Base-by-base conservation (phyloP, 352 stramenopile genomes). In the Phytophthora multivora region DNA sequence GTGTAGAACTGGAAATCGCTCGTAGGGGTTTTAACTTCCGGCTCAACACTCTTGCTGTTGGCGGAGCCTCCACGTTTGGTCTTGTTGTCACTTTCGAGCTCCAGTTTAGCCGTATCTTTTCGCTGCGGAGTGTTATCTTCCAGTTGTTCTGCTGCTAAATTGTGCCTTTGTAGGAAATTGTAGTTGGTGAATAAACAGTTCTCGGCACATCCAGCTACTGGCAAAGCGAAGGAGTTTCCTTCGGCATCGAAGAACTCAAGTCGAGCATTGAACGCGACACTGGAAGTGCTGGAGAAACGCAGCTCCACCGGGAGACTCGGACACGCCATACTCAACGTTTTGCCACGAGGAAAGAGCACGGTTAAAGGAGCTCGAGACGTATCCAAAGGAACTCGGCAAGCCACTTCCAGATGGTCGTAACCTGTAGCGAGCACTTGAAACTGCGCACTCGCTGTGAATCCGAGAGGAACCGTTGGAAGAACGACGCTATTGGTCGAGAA, bases 161-260 rank as follows among this genome's bases (percentile, higher is more conserved):
- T 42, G 16, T 95, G 63, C 0, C 55, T 55, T 5, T 87, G 57
- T 0, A 98, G 59, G 55, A 98, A 98, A 4, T 59, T 63, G 54
- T 90, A 92, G 51, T 91, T 98, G 0, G 93, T 97, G 12, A 98
- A 75, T 15, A 98, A 18, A 54, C 90, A 98, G 61, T 97, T 98
- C 49, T 98, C 95, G 0, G 90, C 82, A 31, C 83, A 96, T 2
- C 95, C 95, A 16, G 75, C 78, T 19, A 98, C 73, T 1, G 86
- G 76, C 1, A 98, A 59, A 21, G 75, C 62, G 42, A 98, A 98
- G 0, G 70, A 75, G 26, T 93, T 94, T 18, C 92, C 90, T 18
- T 98, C 91, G 0, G 72, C 46, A 55, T 98, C 94, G 26, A 98
- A 96, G 54, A 98, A 97, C 57, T 98, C 91, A 28, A 98, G 80